Percentiles rank a stretch among this genome's conserved stretches.
Evolutionary conservation across 2,329 filamentous ascomycete species (phyloP).

Genomic region (Penicillium sp.): DNA sequence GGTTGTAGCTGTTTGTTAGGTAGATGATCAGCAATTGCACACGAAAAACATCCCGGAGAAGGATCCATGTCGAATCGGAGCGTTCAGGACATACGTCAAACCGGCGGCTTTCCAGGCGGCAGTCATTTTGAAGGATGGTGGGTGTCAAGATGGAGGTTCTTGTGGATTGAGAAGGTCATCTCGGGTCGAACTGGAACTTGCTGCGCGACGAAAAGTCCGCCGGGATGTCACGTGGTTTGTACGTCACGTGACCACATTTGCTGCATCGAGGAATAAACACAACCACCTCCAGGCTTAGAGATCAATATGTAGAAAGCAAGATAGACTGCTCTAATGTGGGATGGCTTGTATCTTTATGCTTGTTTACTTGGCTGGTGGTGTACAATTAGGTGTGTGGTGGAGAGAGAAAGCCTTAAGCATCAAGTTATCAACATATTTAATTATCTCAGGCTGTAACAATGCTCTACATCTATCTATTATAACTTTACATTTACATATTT

Average conservation of each 20-base stretch:
- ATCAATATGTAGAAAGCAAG: too few species aligned
- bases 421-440: not conserved
- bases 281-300: not conserved
- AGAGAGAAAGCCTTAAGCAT: not conserved
- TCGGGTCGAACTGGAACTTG: constrained; percentile 7
- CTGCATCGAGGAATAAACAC: not conserved
- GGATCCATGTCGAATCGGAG: not conserved
- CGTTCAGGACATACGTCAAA: constrained; percentile 67
- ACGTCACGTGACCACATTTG: constrained; percentile 24
- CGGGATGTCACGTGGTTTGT: constrained; percentile 24
- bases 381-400: not conserved
- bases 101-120: constrained; percentile 98
- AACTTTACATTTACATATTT: not conserved
- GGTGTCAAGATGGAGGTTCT: constrained; percentile 24
- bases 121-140: constrained; percentile 66
- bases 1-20: constrained; percentile 81
- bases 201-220: constrained; percentile 8
- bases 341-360: too few species aligned
- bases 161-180: constrained; percentile 7
- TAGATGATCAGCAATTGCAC: constrained; percentile 23
- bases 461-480: not conserved
- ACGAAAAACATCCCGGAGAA: constrained; percentile 4
- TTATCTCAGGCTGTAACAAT: not conserved
- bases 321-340: too few species aligned
- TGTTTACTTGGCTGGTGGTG: not conserved